These are phyloP conservation scores for Aspergillus sp. DNA, from an alignment of 2,329 filamentous ascomycete genomes.

Conservation along the genomic window DNA sequence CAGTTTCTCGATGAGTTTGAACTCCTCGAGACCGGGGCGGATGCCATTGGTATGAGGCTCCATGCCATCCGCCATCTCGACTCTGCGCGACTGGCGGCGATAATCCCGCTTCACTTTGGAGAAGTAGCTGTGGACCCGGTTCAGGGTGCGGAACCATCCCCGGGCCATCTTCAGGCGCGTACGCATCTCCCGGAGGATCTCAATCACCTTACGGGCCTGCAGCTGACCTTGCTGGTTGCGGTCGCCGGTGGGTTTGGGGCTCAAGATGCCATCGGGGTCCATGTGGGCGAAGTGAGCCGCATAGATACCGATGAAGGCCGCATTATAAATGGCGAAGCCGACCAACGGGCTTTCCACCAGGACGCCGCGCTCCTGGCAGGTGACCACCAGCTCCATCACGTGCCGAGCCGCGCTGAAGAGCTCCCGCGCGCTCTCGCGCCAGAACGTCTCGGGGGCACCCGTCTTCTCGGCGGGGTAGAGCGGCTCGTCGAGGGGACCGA, in stretches of 20 bases:
- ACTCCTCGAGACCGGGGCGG: slow-evolving; percentile 35
- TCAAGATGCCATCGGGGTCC: slow-evolving; percentile 52
- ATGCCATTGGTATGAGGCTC: slow-evolving; percentile 29
- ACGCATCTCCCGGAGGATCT: slow-evolving; percentile 42
- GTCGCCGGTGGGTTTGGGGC: slow-evolving; percentile 27
- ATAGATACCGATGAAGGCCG: slow-evolving; percentile 53
- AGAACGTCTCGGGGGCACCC: slow-evolving; percentile 49
- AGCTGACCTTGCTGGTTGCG: slow-evolving; percentile 28
- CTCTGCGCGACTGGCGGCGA: slow-evolving; percentile 33
- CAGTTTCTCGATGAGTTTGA: slow-evolving; percentile 42
- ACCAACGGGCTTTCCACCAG: slow-evolving; percentile 57
- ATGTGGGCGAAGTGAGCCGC: slow-evolving; percentile 56
- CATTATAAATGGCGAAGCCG: slow-evolving; percentile 56
- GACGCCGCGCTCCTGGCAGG: slow-evolving; percentile 51
- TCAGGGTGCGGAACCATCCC: slow-evolving; percentile 45
- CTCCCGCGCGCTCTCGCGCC: slow-evolving; percentile 50
- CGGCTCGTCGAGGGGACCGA: slow-evolving; percentile 54
- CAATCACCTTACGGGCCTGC: slow-evolving; percentile 37
- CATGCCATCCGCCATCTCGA: slow-evolving; percentile 28
- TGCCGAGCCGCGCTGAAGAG: slow-evolving; percentile 54
- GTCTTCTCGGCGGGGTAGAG: slow-evolving; percentile 45
- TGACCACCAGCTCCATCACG: slow-evolving; percentile 52
- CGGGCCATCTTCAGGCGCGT: slow-evolving; percentile 39
- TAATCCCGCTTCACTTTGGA: slow-evolving; percentile 39
- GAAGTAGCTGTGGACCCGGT: slow-evolving; percentile 43